Evolutionary conservation across 352 stramenopile genomes (phyloP), one percentile per base, ranked within the genome.

Genomic region (Globisporangium megalacanthum): DNA sequence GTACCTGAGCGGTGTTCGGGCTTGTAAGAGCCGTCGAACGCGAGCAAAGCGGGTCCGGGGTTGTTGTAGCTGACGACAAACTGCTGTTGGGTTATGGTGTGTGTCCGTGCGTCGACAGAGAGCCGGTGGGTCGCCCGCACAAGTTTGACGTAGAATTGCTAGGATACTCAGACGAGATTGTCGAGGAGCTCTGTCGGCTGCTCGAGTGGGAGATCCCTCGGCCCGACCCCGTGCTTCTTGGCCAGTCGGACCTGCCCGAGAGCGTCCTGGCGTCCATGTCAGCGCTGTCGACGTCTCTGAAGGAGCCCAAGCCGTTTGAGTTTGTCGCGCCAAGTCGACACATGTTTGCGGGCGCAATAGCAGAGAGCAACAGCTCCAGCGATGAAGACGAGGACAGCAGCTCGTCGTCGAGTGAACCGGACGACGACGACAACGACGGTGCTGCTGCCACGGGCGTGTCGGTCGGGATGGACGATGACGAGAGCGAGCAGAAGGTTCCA

Each of bases 121-220:
- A 93, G 68, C 83, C 83, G 8, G 83, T 93, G 8, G 83, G 83
- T 22, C 80, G 83, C 29, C 83, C 83, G 8, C 83, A 93, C 64
- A 79, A 87, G 52, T 93, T 93, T 72, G 83, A 93, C 52, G 83
- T 93, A 37, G 83, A 93, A 55, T 41, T 93, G 52, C 61, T 93
- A 57, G 83, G 83, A 17, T 93, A 91, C 60, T 93, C 83, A 45
- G 83, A 93, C 46, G 83, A 93, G 15, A 93, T 93, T 48, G 79
- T 93, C 10, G 71, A 89, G 65, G 83, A 93, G 59, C 64, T 93
- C 36, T 91, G 83, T 46, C 72, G 83, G 42, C 49, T 82, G 53
- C 79, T 93, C 0, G 81, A 71, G 11, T 93, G 83, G 83, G 77
- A 90, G 56, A 84, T 93, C 22, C 83, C 83, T 17, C 75, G 73